Percentiles rank a stretch among this genome's conserved stretches.
Evolutionary conservation across 2,329 filamentous ascomycete species (phyloP).

Genomic region (Xylariales sp.): DNA sequence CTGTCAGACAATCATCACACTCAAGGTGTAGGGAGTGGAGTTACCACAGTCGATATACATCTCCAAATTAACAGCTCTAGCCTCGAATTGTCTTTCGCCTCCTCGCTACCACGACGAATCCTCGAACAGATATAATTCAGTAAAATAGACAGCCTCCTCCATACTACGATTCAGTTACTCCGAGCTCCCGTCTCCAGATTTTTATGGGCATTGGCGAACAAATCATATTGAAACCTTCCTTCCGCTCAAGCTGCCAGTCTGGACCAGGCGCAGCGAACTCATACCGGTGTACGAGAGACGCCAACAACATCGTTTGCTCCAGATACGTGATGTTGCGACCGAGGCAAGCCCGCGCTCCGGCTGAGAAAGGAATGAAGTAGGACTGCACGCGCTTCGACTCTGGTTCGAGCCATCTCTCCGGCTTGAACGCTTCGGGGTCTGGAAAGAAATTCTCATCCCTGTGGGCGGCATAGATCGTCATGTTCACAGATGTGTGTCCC

Average conservation of each 20-base stretch:
- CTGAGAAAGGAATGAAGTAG: slow-evolving; percentile 14
- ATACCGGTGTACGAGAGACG: slow-evolving; percentile 11
- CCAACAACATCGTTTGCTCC: slow-evolving; percentile 5
- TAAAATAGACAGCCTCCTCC: too few species aligned
- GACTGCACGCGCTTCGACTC: neutral
- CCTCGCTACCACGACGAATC: too few species aligned
- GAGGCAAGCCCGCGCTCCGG: slow-evolving; percentile 12
- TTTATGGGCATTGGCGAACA: slow-evolving; percentile 13
- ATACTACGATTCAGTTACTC: neutral
- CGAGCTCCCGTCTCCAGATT: slow-evolving; percentile 11
- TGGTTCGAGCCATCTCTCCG: slow-evolving; percentile 6
- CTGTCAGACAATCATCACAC: too few species aligned
- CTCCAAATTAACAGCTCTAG: too few species aligned
- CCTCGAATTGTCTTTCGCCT: too few species aligned
- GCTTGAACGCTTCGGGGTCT: neutral
- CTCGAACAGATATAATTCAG: too few species aligned
- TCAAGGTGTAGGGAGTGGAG: too few species aligned
- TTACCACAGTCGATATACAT: too few species aligned
- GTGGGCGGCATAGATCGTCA: slow-evolving; percentile 56
- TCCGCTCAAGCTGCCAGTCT: slow-evolving; percentile 12
- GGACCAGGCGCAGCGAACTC: slow-evolving; percentile 3
- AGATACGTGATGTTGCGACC: slow-evolving; percentile 15
- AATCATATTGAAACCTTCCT: slow-evolving; percentile 14
- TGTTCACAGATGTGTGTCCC: slow-evolving; percentile 57
- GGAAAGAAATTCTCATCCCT: slow-evolving; percentile 46